Percentiles rank a stretch among this genome's conserved stretches.
These are phyloP conservation scores for Venturia oleaginea DNA, from an alignment of 2,329 filamentous ascomycete species.

Conservation along the genomic window DNA sequence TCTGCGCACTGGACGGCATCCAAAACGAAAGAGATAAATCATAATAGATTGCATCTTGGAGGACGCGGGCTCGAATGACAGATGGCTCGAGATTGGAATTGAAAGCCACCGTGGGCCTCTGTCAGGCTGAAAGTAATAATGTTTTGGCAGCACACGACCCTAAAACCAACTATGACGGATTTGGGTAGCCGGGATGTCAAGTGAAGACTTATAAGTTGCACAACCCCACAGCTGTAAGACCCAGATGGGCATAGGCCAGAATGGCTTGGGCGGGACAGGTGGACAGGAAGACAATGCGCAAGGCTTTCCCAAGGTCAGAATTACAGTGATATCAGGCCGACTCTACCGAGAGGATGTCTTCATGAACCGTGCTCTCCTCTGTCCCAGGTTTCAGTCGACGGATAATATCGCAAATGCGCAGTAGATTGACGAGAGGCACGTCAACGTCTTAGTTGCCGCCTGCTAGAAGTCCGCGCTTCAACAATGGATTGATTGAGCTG, in stretches of 20 bases:
- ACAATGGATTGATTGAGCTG: neutral
- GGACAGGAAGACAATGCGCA: neutral
- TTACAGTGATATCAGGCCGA: neutral
- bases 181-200: neutral
- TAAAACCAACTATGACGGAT: conserved; percentile 2
- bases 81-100: neutral
- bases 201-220: neutral
- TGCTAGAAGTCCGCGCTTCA: neutral
- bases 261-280: neutral
- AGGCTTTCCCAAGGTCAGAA: neutral
- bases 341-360: neutral
- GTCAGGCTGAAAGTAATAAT: conserved; percentile 4
- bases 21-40: conserved; percentile 6
- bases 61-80: conserved; percentile 1
- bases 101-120: neutral
- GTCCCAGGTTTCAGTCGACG: conserved; percentile 4
- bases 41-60: conserved; percentile 6
- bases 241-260: neutral
- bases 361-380: neutral
- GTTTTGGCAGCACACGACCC: neutral
- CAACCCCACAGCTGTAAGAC: neutral
- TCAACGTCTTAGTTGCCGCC: neutral
- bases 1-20: neutral
- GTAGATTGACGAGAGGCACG: neutral
- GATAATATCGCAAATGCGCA: neutral